phyloP scores from a whole-genome alignment of 768 basidiomycete genomes.

The Russula compacta region DNA sequence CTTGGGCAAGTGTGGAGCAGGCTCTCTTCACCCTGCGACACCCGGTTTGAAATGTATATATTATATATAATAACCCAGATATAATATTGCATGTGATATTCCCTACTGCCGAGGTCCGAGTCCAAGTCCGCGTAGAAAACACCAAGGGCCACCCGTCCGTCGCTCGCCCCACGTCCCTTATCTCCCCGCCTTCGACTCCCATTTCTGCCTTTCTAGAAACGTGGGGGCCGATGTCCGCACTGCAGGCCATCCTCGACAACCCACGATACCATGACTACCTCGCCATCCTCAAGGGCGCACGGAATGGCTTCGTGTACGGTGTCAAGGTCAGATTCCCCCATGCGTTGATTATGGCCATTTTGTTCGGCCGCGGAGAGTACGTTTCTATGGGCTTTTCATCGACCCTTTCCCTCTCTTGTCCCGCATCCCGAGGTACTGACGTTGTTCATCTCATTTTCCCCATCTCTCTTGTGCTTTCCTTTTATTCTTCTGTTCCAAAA shows the following conservation, averaged over 20 bases:
- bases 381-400: conserved; percentile 27
- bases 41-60: neutral
- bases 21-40: neutral
- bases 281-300: conserved; percentile 88
- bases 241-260: conserved; percentile 38
- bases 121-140: neutral
- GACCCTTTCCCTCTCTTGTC: neutral
- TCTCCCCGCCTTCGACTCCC: neutral
- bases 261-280: conserved; percentile 86
- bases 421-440: neutral
- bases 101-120: neutral
- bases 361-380: conserved; percentile 88
- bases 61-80: too few relatives aligned
- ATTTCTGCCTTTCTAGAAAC: neutral
- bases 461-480: too few relatives aligned
- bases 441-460: conserved; percentile 6
- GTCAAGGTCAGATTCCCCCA: conserved; percentile 92
- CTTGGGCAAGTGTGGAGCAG: conserved; percentile 10
- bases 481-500: too few relatives aligned
- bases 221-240: conserved; percentile 22
- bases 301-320: conserved; percentile 85
- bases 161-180: neutral
- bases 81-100: conserved; percentile 11
- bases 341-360: conserved; percentile 90
- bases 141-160: neutral